Evolutionary conservation across 768 basidiomycete genomes (phyloP), one percentile per base, ranked within the genome.

Genomic region (Leccinum incarnatum): DNA sequence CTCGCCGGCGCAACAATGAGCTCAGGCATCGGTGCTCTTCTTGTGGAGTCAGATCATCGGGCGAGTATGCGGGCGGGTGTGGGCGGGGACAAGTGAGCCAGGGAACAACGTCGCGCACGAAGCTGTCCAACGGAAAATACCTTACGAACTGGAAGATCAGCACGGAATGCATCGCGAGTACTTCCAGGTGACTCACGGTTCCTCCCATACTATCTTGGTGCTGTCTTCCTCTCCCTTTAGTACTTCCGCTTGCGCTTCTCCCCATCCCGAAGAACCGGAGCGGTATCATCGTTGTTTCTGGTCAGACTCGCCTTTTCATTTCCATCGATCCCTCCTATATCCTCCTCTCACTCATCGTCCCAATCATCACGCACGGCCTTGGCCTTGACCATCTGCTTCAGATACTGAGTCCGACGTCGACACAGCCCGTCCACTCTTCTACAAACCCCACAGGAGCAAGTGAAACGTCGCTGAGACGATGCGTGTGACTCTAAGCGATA

Each of bases 21-120:
- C 30, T 81, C 74, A 1, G 88, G 89, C 88, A 89, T 91, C 12
- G 86, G 87, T 5, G 72, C 70, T 62, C 82, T 79, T 9, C 72
- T 75, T 89, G 54, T 87, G 88, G 48, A 10, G n/a, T 58, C 9
- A 15, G 37, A 46, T 40, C 2, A 15, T 19, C 23, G 23, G 11
- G 60, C 17, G 21, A 14, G 27, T 8, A 29, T 29, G 27, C 27
- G 27, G 27, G 1, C 27, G 1, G 27, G 27, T 29, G 8, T 29
- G 27, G 27, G 27, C 27, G 27, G 27, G n/a, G 27, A 21, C 7
- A 27, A 47, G 30, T 37, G 37, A 27, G 21, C 7, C 19, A 3
- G 42, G 4, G 14, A 17, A 32, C 29, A 1, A 25, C 29, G 23
- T 34, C 27, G 10, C 15, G 5, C 17, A 3, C 14, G 50, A 56